Base-by-base conservation (phyloP, 148 eudicot genomes). In the Dianthus caryophyllus region DNA sequence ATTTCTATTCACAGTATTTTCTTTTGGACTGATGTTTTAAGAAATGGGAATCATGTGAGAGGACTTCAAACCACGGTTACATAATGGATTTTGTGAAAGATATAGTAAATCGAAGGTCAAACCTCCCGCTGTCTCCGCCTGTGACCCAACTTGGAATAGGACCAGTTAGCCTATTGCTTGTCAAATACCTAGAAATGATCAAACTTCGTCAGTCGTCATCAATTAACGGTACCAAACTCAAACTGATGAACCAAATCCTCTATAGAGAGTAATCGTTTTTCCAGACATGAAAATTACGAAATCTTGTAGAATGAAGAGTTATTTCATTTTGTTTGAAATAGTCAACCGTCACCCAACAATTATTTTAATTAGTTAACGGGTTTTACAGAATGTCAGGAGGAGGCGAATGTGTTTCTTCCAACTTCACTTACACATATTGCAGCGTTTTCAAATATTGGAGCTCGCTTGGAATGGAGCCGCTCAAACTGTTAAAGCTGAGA, bases 401-500 rank as follows among this genome's bases (percentile, higher is more conserved):
- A 1, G 24, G 10, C 2, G 54, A 50, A 50, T 8, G 24, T 50
- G 18, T 20, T 50, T 25, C 26, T 18, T 50, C 9, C 8, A 50
- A 20, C 24, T 50, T 53, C 58, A 33, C 93, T 79, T 79, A 84
- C 89, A 85, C 7, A 43, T 26, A 10, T 43, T 74, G 39, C 69
- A 80, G 9, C 4, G 18, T 24, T 12, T 48, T 5, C 51, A 76
- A 6, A n/a, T 16, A 47, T 13, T 27, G 12, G 39, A 79, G 66
- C 29, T 44, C 61, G 9, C 50, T 65, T 24, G 86, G 81, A 27
- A 85, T 69, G 30, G 48, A 49, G 46, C 86, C 95, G 36, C 64
- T 65, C 73, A 88, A 79, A 26, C 70, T 80, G 78, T 88, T 85
- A 72, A 79, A 83, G 57, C 84, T 85, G 46, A 85, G 83, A 79